phyloP scores from a whole-genome alignment of 257 asterid species.

The Sherardia arvensis region DNA sequence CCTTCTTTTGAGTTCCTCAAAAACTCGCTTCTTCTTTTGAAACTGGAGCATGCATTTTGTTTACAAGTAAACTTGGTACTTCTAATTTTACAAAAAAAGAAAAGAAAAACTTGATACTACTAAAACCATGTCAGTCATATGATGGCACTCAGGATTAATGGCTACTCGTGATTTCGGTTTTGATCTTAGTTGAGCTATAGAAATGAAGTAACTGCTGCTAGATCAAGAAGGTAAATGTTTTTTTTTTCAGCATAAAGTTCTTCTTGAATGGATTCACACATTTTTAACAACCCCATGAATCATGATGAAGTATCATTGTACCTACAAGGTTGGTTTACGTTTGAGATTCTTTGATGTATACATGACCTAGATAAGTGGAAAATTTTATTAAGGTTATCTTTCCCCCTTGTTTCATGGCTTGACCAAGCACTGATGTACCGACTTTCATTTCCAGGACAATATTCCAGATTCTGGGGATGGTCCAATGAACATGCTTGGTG shows the following conservation, averaged over 20 bases:
- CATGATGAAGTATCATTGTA: neutral
- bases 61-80: neutral
- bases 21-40: neutral
- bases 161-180: neutral
- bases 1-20: neutral
- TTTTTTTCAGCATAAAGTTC: neutral
- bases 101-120: too few species aligned
- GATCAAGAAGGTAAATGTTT: neutral
- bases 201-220: neutral
- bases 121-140: too few species aligned
- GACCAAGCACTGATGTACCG: neutral
- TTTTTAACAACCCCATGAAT: neutral
- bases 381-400: neutral
- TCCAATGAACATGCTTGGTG: slow-evolving; percentile 75
- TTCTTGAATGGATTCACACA: neutral
- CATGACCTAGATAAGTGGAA: neutral
- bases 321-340: neutral
- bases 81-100: too few species aligned
- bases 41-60: neutral
- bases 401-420: neutral
- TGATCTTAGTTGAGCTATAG: neutral
- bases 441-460: slow-evolving; percentile 1
- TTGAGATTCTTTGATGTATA: neutral
- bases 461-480: slow-evolving; percentile 33
- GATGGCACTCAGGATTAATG: too few species aligned